Evolutionary conservation across 2,329 filamentous ascomycete species (phyloP).

Genomic region (Aspergillus proliferans): DNA sequence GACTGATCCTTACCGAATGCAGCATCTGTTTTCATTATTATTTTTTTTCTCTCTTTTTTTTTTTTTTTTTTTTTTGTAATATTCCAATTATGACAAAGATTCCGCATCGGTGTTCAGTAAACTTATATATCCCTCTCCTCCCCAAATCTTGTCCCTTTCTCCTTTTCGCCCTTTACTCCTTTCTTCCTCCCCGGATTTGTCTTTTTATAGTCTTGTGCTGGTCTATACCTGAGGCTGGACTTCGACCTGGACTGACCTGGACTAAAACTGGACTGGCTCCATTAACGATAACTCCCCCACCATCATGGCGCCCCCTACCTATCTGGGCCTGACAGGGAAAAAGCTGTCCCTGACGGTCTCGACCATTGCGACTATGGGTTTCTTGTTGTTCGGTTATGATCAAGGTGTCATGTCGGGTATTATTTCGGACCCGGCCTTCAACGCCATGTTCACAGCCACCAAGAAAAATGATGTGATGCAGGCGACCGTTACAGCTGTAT

Average conservation of each 20-base stretch:
- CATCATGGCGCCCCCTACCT: neutral
- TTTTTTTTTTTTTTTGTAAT: too few relatives aligned
- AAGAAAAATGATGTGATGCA: neutral
- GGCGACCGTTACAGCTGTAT: neutral
- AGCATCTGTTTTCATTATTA: too few relatives aligned
- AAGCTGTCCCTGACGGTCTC: constrained; percentile 1
- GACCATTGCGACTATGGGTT: constrained; percentile 7
- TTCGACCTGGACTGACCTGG: neutral
- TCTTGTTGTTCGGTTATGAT: constrained; percentile 6
- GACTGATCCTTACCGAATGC: too few relatives aligned
- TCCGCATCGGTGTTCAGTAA: too few relatives aligned
- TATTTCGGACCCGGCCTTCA: constrained; percentile 1
- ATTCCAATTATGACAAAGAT: too few relatives aligned
- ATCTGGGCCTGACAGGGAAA: neutral
- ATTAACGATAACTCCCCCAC: too few relatives aligned
- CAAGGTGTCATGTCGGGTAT: constrained; percentile 2
- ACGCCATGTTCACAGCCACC: neutral
- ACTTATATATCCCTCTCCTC: neutral
- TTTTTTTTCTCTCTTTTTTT: too few relatives aligned
- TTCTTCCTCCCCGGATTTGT: neutral
- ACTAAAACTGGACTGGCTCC: too few relatives aligned
- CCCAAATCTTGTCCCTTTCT: neutral
- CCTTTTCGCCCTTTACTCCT: neutral
- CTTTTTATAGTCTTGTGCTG: neutral
- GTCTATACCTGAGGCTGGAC: neutral